A percentile compares a stretch with the other conserved stretches of the same genome.
Evolutionary conservation across 768 basidiomycete genomes (phyloP).

Genomic region (Mycena olivaceomarginata): DNA sequence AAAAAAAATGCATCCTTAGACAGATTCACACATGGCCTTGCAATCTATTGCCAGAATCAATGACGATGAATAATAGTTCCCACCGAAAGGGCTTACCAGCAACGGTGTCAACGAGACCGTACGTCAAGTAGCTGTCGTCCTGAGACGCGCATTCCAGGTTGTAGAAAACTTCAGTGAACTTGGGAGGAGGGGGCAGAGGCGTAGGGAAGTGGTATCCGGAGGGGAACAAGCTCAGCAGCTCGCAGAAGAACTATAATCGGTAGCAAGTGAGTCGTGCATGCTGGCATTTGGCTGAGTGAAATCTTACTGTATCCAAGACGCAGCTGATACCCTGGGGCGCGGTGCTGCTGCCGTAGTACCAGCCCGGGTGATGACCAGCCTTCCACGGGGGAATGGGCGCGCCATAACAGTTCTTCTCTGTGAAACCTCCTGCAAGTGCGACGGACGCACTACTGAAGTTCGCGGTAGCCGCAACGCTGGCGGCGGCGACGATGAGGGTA

Average conservation of each 20-base stretch:
- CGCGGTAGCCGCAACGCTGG: neutral
- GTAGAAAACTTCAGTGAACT: neutral
- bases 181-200: too few relatives aligned
- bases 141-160: neutral
- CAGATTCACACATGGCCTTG: too few relatives aligned
- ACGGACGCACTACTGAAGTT: neutral
- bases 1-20: too few relatives aligned
- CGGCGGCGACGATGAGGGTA: neutral
- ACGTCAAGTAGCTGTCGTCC: neutral
- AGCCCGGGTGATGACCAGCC: neutral
- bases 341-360: neutral
- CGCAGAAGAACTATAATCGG: neutral
- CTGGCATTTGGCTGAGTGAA: neutral
- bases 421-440: neutral
- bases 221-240: neutral
- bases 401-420: neutral
- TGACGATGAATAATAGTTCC: too few relatives aligned
- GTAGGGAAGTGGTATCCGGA: neutral
- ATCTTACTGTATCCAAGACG: neutral
- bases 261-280: neutral
- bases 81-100: neutral
- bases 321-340: neutral
- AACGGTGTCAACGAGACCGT: neutral
- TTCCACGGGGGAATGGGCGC: neutral
- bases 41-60: neutral